Percentiles rank a stretch among this genome's conserved stretches.
phyloP scores from a whole-genome alignment of 495 filamentous ascomycete genomes.

The Podospora fimiseda region DNA sequence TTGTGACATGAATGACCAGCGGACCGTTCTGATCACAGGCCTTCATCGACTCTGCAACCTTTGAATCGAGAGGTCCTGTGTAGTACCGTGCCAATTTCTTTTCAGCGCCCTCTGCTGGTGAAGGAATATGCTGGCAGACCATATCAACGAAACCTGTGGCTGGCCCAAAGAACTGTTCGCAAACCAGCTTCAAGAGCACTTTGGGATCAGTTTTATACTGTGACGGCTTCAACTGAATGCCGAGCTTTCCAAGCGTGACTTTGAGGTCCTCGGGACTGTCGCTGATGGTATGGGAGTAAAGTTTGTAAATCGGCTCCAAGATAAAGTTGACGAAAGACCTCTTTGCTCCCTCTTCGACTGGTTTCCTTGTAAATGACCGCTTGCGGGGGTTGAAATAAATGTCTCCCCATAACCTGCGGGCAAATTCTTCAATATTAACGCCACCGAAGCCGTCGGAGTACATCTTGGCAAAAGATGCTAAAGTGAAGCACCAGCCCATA shows the following conservation, averaged over 20 bases:
- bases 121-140: constrained; percentile 85
- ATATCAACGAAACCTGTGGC: constrained; percentile 92
- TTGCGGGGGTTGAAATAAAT: constrained; percentile 90
- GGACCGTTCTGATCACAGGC: constrained; percentile 85
- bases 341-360: constrained; percentile 70
- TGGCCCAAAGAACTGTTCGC: constrained; percentile 86
- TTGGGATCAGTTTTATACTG: constrained; percentile 87
- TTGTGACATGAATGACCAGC: constrained; percentile 82
- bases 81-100: constrained; percentile 78
- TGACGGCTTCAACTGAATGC: constrained; percentile 81
- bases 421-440: constrained; percentile 73
- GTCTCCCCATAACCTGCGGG: constrained; percentile 84
- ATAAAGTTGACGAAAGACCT: constrained; percentile 92
- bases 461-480: constrained; percentile 91
- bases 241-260: constrained; percentile 68
- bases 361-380: constrained; percentile 85
- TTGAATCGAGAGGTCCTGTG: constrained; percentile 88
- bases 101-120: constrained; percentile 72
- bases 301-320: constrained; percentile 93
- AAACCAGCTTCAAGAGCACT: constrained; percentile 80
- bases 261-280: constrained; percentile 84
- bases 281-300: constrained; percentile 93
- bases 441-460: constrained; percentile 83
- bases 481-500: constrained; percentile 95
- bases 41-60: constrained; percentile 71